phyloP scores from a whole-genome alignment of 2,329 filamentous ascomycete genomes.

The Apiospora saccharicola region DNA sequence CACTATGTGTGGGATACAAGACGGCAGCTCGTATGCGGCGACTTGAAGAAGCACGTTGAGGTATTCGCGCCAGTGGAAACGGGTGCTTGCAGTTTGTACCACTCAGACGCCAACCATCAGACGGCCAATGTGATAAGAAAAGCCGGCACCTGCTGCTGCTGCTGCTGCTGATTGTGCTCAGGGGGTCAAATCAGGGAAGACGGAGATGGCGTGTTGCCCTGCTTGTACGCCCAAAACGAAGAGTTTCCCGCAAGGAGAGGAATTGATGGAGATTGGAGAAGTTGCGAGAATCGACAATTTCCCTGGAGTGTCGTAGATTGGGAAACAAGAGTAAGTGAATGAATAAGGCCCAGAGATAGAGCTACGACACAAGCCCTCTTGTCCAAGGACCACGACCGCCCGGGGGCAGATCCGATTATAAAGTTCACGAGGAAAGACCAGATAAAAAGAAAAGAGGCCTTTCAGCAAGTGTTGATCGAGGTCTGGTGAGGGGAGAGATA shows the following conservation, averaged over 20 bases:
- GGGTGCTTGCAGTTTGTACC: slow-evolving; percentile 21
- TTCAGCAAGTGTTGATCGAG: neutral
- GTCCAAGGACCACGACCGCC: slow-evolving; percentile 17
- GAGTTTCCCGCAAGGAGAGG: neutral
- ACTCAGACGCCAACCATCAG: slow-evolving; percentile 21
- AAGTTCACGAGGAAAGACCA: slow-evolving; percentile 22
- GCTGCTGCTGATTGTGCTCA: slow-evolving; percentile 4
- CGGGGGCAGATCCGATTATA: slow-evolving; percentile 18
- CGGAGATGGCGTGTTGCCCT: slow-evolving; percentile 19
- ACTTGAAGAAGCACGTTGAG: slow-evolving; percentile 12
- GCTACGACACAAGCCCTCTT: slow-evolving; percentile 7
- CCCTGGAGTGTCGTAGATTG: neutral
- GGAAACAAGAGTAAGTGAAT: slow-evolving; percentile 2
- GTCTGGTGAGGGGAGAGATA: slow-evolving; percentile 21
- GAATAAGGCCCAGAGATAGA: slow-evolving; percentile 4
- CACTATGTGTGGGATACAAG: slow-evolving; percentile 5
- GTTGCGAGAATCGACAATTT: neutral
- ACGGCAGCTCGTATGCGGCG: slow-evolving; percentile 18
- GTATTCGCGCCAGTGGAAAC: slow-evolving; percentile 9
- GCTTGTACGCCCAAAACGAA: slow-evolving; percentile 9
- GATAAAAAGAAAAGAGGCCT: slow-evolving; percentile 4
- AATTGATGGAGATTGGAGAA: neutral
- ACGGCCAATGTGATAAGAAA: slow-evolving; percentile 22
- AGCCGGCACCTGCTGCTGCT: slow-evolving; percentile 11
- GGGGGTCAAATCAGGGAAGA: slow-evolving; percentile 18